Conservation (phyloP, 2,329 filamentous ascomycete species). For the Diplocarpon rosae region DNA sequence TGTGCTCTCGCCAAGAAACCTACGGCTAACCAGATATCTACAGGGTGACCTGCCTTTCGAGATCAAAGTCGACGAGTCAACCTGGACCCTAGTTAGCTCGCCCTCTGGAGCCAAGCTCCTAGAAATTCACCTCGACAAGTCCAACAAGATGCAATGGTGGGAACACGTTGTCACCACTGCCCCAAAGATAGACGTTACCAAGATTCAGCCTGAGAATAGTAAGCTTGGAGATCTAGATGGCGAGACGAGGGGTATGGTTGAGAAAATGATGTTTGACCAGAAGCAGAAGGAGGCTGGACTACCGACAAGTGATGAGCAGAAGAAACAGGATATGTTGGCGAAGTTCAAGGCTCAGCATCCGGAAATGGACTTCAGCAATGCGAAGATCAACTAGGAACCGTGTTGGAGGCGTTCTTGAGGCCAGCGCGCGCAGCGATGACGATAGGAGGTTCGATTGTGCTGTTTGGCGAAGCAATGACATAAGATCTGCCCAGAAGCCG, state of each 20-base stretch:
- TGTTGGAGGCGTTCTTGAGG: not conserved
- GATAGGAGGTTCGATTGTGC: too few species aligned
- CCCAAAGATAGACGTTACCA: conserved; percentile 87
- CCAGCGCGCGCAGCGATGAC: not conserved
- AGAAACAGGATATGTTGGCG: conserved; percentile 84
- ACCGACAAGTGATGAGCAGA: conserved; percentile 87
- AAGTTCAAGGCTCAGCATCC: conserved; percentile 60
- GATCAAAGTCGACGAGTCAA: conserved; percentile 75
- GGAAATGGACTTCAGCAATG: conserved; percentile 61
- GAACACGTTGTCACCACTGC: conserved; percentile 76
- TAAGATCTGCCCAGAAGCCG: not conserved
- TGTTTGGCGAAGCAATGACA: not conserved
- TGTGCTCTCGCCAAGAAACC: not conserved
- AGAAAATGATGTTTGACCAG: conserved; percentile 99
- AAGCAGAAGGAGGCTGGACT: conserved; percentile 87
- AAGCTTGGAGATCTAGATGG: conserved; percentile 89
- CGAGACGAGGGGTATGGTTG: conserved; percentile 91
- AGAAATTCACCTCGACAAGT: conserved; percentile 84
- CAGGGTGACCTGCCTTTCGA: conserved; percentile 78
- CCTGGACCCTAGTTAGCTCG: conserved; percentile 77
- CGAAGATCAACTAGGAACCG: conserved; percentile 44
- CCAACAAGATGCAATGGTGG: conserved; percentile 99
- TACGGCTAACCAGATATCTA: not conserved
- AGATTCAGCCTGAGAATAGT: conserved; percentile 87
- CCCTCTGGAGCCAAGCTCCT: conserved; percentile 55